Evolutionary conservation across 2,329 filamentous ascomycete genomes (phyloP), one percentile per base, ranked within the genome.

Genomic region (Cladophialophora exuberans): DNA sequence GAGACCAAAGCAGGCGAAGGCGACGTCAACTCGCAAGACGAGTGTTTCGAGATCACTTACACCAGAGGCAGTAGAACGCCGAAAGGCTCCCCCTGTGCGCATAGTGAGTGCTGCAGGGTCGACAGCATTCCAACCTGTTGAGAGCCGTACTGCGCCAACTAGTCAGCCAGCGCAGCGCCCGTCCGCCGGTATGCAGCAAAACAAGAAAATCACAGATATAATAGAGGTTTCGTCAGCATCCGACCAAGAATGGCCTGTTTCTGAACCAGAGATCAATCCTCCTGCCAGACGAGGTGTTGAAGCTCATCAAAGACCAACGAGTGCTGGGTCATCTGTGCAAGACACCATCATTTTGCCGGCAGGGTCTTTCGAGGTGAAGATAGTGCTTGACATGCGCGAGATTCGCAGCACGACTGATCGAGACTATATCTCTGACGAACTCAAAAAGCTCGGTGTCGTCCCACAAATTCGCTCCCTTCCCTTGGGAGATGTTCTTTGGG

Each of bases 401-500:
- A 78, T 92, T 38, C 82, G 87, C 26, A 80, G 88, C 4, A 86
- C 83, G 60, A 87, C 80, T 23, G 87, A 93, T 65, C 79, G 89
- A 52, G 86, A 90, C 63, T 92, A 92, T 65, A 87, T 93, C 68
- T 82, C 87, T 63, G 81, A 87, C 18, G 84, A 90, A 65, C 80
- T 94, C 10, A 73, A 76, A 9, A 87, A 88, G 62, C 83, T 81
- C 60, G 86, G 84, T 0, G 79, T 88, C 15, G 78, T 74, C 17
- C 84, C 87, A 0, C 81, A 88, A 17, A 84, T 89, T 69, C 82
- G 87, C 15, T 78, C 82, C 3, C 75, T 93, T 26, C 84, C 88
- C 59, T 74, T 93, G 1, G 89, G 89, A 1, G 89, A 94, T 66
- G 84, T 83, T 0, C 80, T 90, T 56, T 94, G 89, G 89, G 79